phyloP scores from a whole-genome alignment of 192 early-diverging fungal genomes.

The Coemansia sp. region DNA sequence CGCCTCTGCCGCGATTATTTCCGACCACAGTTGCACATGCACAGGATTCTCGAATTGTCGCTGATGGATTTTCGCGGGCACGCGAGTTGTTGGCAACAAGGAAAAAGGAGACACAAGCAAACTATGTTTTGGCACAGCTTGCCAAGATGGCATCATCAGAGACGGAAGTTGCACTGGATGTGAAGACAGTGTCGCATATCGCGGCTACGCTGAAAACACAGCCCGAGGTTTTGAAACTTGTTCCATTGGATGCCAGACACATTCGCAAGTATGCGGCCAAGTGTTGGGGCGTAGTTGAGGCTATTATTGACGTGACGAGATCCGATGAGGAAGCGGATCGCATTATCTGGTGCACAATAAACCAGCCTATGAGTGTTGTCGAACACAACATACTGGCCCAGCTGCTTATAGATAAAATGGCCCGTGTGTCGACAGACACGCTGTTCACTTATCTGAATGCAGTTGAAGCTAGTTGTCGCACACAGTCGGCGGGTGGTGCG shows the following conservation, averaged over 20 bases:
- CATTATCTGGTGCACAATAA: slow-evolving; percentile 19
- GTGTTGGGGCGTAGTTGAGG: slow-evolving; percentile 21
- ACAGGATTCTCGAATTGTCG: slow-evolving; percentile 14
- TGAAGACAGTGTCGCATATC: slow-evolving; percentile 10
- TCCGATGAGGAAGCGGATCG: slow-evolving; percentile 6
- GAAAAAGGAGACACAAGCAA: slow-evolving; percentile 9
- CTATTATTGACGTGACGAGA: slow-evolving; percentile 9
- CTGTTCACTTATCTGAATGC: slow-evolving; percentile 40
- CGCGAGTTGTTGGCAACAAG: slow-evolving; percentile 9
- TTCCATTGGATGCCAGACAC: slow-evolving; percentile 14
- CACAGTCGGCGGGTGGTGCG: slow-evolving; percentile 11
- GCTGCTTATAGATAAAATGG: slow-evolving; percentile 17
- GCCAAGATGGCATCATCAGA: slow-evolving; percentile 10
- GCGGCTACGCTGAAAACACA: slow-evolving; percentile 10
- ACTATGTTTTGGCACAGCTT: slow-evolving; percentile 20
- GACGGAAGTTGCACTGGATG: slow-evolving; percentile 2
- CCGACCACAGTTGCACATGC: neutral
- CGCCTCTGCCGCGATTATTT: slow-evolving; percentile 20
- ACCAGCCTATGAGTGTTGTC: slow-evolving; percentile 35
- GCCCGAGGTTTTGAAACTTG: slow-evolving; percentile 14
- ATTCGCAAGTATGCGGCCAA: slow-evolving; percentile 29
- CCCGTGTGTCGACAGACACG: slow-evolving; percentile 12
- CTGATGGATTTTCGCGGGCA: slow-evolving; percentile 15
- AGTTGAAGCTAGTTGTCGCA: slow-evolving; percentile 44
- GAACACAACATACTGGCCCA: slow-evolving; percentile 30